Evolutionary conservation across 2,329 filamentous ascomycete genomes (phyloP).

Genomic region (Juglanconis juglandina): DNA sequence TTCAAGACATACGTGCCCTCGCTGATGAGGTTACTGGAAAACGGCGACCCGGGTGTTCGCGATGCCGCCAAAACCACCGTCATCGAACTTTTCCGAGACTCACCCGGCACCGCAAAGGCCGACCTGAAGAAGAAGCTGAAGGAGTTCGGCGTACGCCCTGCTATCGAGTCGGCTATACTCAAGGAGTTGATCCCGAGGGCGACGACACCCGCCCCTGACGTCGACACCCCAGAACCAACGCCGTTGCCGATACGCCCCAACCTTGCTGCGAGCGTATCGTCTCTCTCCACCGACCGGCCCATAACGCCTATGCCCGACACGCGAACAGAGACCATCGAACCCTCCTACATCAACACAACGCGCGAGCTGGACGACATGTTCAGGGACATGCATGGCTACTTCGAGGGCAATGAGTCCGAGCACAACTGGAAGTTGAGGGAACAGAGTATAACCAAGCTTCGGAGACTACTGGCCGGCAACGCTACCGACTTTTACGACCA

Average conservation of each 20-base stretch:
- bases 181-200: constrained; percentile 62
- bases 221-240: constrained; percentile 6
- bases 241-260: constrained; percentile 39
- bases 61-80: constrained; percentile 80
- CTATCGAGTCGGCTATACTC: constrained; percentile 79
- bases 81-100: constrained; percentile 80
- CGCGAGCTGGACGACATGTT: constrained; percentile 87
- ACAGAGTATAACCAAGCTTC: constrained; percentile 71
- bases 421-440: constrained; percentile 89
- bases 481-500: constrained; percentile 70
- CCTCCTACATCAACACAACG: constrained; percentile 77
- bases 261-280: constrained; percentile 52
- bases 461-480: constrained; percentile 79
- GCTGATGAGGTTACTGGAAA: constrained; percentile 83
- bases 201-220: constrained; percentile 10
- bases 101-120: constrained; percentile 78
- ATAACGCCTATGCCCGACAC: constrained; percentile 61
- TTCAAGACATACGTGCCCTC: constrained; percentile 81
- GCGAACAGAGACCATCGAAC: constrained; percentile 69
- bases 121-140: constrained; percentile 85
- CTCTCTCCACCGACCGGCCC: constrained; percentile 53
- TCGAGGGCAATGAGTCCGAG: constrained; percentile 86
- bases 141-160: constrained; percentile 78
- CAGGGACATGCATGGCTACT: constrained; percentile 73
- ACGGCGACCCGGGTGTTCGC: constrained; percentile 82